Conservation (phyloP, 371 early-diverging fungal species). For the Parasitella parasitica region DNA sequence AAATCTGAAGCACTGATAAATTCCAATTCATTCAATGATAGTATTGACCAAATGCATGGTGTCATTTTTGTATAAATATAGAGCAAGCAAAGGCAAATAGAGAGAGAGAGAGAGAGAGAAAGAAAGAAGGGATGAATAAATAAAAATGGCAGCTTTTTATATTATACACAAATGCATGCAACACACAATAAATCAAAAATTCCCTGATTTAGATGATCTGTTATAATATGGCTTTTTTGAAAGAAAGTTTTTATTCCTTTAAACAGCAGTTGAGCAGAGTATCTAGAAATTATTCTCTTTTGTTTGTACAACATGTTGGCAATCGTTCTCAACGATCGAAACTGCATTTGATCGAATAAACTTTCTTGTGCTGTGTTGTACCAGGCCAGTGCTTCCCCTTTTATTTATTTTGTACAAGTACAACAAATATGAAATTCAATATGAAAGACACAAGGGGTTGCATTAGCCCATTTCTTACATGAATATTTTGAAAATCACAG, state of each 20-base stretch:
- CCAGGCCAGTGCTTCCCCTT: background rate
- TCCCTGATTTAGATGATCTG: background rate
- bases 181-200: background rate
- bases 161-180: background rate
- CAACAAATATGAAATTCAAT: no score
- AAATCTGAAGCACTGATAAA: constrained; percentile 29
- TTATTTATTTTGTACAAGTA: no score
- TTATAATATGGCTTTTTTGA: background rate
- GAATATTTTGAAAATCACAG: no score
- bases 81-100: background rate
- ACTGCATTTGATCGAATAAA: constrained; percentile 15
- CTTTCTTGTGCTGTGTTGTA: background rate
- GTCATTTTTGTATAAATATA: background rate
- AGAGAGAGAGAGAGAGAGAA: background rate
- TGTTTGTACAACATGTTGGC: constrained; percentile 1
- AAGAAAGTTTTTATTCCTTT: background rate
- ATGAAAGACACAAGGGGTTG: no score
- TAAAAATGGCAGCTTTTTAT: background rate
- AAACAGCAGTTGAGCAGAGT: background rate
- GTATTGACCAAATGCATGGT: constrained; percentile 38
- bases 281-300: background rate
- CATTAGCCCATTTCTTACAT: no score
- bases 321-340: constrained; percentile 8
- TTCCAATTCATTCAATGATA: constrained; percentile 22
- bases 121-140: background rate